Evolutionary conservation across 139 green algal genomes (phyloP).

Genomic region (Chlamydomonas asymmetrica): DNA sequence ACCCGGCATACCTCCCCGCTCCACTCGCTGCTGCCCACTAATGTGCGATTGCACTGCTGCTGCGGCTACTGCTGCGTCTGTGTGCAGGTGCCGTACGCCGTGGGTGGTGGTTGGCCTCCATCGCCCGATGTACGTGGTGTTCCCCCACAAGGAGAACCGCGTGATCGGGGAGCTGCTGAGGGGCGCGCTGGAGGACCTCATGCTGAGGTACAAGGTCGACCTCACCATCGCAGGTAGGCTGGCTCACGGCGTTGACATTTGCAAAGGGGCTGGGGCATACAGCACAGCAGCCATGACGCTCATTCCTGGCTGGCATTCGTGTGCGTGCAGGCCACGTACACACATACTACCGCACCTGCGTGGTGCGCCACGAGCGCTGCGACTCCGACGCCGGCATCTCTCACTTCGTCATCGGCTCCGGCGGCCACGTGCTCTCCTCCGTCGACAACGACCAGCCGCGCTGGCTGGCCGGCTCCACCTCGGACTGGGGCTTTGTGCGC

Average conservation of each 20-base stretch:
- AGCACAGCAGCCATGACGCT: too few species aligned
- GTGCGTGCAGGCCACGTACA: slow-evolving; percentile 86
- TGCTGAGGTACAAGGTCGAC: slow-evolving; percentile 66
- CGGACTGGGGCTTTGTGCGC: slow-evolving; percentile 32
- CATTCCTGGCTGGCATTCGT: too few species aligned
- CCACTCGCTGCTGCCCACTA: too few species aligned
- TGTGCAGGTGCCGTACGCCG: slow-evolving; percentile 57
- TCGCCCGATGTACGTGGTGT: slow-evolving; percentile 83
- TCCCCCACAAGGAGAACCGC: slow-evolving; percentile 78
- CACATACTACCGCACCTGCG: slow-evolving; percentile 71
- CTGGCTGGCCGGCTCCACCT: not conserved
- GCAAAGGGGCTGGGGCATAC: too few species aligned
- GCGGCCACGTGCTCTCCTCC: slow-evolving; percentile 56
- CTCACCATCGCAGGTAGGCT: slow-evolving; percentile 49
- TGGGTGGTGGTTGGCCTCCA: slow-evolving; percentile 79
- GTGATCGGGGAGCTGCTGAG: slow-evolving; percentile 69
- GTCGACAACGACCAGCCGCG: slow-evolving; percentile 45
- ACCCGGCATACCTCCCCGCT: too few species aligned
- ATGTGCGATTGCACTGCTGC: not conserved
- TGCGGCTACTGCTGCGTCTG: slow-evolving; percentile 3
- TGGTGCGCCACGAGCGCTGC: slow-evolving; percentile 46
- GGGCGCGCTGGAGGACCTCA: slow-evolving; percentile 57
- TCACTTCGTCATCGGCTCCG: slow-evolving; percentile 63
- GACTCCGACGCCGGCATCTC: slow-evolving; percentile 43
- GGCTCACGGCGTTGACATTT: too few species aligned